Conservation (phyloP, 768 basidiomycete genomes). For the Lentinula aciculospora region DNA sequence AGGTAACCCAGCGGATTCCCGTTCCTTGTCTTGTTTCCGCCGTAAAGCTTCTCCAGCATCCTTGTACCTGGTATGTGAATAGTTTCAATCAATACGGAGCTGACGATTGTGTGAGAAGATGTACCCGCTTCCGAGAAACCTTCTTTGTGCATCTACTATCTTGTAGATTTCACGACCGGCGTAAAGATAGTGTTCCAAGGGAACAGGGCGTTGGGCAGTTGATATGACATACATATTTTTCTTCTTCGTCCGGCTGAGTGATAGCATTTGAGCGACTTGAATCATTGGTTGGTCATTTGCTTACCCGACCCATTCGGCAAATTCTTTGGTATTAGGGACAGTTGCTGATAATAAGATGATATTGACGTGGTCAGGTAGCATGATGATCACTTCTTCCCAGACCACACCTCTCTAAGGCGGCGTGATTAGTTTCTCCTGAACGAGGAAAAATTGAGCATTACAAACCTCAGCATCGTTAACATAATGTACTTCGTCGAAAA, state of each 20-base stretch:
- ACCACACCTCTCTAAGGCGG: slow-evolving; percentile 84
- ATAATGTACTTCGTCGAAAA: slow-evolving; percentile 99
- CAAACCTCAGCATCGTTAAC: slow-evolving; percentile 96
- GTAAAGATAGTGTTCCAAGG: slow-evolving; percentile 94
- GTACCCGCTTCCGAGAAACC: slow-evolving; percentile 71
- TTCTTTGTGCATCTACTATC: slow-evolving; percentile 79
- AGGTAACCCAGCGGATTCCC: slow-evolving; percentile 89
- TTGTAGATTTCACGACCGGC: slow-evolving; percentile 91
- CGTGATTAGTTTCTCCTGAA: background rate
- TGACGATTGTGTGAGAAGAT: slow-evolving; percentile 8
- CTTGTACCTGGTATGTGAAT: slow-evolving; percentile 58
- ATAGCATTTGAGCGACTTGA: background rate
- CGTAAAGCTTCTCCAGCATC: slow-evolving; percentile 83
- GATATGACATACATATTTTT: slow-evolving; percentile 99
- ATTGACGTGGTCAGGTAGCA: slow-evolving; percentile 97
- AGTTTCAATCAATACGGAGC: slow-evolving; percentile 2
- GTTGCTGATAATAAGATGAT: slow-evolving; percentile 97
- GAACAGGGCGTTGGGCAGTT: slow-evolving; percentile 92
- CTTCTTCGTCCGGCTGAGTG: slow-evolving; percentile 87
- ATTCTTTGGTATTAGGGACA: slow-evolving; percentile 96
- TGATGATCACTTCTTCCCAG: slow-evolving; percentile 99
- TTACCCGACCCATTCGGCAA: slow-evolving; percentile 99
- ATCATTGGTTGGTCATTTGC: slow-evolving; percentile 16
- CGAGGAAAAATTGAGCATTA: slow-evolving; percentile 4
- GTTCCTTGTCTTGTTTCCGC: slow-evolving; percentile 96